Evolutionary conservation across 106 monocot genomes (phyloP).

Genomic region (Phalaenopsis equestris): DNA sequence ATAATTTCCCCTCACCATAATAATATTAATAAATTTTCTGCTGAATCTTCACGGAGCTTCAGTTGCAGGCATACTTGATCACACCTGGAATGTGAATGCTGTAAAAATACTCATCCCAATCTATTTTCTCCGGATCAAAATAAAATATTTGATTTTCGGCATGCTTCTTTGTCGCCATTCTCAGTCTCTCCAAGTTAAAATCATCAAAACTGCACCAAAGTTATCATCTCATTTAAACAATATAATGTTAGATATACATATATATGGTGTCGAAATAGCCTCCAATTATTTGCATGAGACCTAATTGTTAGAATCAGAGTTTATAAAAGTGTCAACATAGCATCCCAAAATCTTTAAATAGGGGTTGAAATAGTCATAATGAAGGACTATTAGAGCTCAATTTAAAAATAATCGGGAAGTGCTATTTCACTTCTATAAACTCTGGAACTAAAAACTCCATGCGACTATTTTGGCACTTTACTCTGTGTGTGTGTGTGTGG

Average conservation of each 20-base stretch:
- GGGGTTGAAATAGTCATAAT: no score
- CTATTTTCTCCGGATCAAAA: conserved; percentile 36
- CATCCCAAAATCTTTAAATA: no score
- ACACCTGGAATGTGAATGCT: conserved; percentile 50
- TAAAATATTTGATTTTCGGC: conserved; percentile 12
- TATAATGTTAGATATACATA: no score
- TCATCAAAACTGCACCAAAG: conserved; percentile 43
- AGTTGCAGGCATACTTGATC: conserved; percentile 31
- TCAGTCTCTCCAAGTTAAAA: conserved; percentile 26
- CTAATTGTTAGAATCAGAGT: background rate
- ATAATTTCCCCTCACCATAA: background rate
- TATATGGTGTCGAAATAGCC: no score
- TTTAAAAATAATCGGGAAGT: no score
- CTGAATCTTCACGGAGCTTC: background rate
- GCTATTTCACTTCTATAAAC: no score
- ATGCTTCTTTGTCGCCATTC: conserved; percentile 3
- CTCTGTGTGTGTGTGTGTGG: no score
- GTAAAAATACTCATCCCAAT: conserved; percentile 48
- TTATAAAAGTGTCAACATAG: no score
- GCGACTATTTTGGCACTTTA: no score
- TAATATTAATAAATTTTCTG: background rate
- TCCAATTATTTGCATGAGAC: no score
- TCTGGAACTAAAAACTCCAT: no score
- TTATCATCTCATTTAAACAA: background rate
- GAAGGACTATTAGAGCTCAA: no score